Base-by-base conservation (phyloP, 1,284 basidiomycete genomes). In the Xerocomus cyaneibrunnescens region DNA sequence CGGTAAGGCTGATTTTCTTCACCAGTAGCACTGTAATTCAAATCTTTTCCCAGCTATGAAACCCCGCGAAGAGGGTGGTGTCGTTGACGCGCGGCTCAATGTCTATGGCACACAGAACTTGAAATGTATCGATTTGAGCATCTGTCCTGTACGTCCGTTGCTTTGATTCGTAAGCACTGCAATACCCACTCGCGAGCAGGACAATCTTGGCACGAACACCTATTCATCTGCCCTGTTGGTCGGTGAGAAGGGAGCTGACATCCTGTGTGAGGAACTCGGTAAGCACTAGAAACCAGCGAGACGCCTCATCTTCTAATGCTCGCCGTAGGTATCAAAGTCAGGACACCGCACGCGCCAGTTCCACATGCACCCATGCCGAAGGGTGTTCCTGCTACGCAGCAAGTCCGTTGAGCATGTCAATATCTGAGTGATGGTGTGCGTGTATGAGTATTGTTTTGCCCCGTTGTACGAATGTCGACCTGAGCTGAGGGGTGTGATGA, bases 1-100 rank as follows among this genome's bases (percentile, higher is more conserved):
- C 73, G 81, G 59, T 57, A 34, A 23, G 35, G 13, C 5, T 14
- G 2, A 3, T 19, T 17, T 22, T 23, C 17, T 36, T 35, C 27
- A 32, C 7, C 3, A 7, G 4, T 5, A 39, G 12, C 31, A 28
- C 7, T n/a, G 34, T 36, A 19, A 36, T 16, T 8, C 8, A 22
- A 6, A 41, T 23, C 7, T 10, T 45, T 32, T 2, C 17, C 13
- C 23, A 57, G 56, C 87, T 19, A 90, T 90, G 89, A 86, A 89
- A 63, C 87, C 87, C n/a, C 76, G 81, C 42, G 76, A 79, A 55
- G 70, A 88, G 65, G 89, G 88, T 41, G 89, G 89, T 62, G 88
- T 91, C 28, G 82, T 92, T 59, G 88, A 90, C 69, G 71, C 71
- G 21, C 78, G 82, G 53, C 76, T 89, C 55, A 85, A 78, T 63